Evolutionary conservation across 192 early-diverging fungal genomes (phyloP).

Genomic region (Coemansia aciculifera): DNA sequence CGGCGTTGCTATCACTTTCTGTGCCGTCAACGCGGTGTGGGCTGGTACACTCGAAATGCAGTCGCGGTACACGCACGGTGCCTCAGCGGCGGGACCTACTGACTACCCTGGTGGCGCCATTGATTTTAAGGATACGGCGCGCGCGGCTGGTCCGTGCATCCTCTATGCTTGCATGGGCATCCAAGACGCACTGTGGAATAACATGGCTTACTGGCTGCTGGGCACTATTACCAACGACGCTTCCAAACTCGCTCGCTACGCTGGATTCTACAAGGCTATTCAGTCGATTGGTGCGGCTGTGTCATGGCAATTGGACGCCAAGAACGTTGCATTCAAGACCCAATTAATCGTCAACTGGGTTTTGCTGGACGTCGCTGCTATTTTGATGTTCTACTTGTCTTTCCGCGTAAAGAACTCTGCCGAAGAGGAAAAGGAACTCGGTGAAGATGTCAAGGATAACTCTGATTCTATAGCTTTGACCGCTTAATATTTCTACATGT

Average conservation of each 20-base stretch:
- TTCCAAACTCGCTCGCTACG: constrained; percentile 60
- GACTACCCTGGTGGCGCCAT: constrained; percentile 43
- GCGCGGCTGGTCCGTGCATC: constrained; percentile 61
- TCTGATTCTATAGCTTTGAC: not conserved
- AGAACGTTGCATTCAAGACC: constrained; percentile 73
- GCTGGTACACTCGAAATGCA: constrained; percentile 61
- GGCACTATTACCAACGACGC: constrained; percentile 77
- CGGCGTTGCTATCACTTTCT: constrained; percentile 47
- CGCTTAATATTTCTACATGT: not conserved
- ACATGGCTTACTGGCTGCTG: constrained; percentile 76
- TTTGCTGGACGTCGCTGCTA: constrained; percentile 60
- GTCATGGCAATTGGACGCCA: constrained; percentile 61
- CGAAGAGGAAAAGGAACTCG: not conserved
- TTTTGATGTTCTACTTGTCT: not conserved
- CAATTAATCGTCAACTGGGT: constrained; percentile 66
- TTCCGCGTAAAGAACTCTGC: constrained; percentile 1
- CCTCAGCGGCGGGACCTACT: not conserved
- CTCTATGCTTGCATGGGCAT: constrained; percentile 71
- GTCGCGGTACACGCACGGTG: constrained; percentile 47
- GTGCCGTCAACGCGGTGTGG: constrained; percentile 57
- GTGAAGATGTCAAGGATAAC: not conserved
- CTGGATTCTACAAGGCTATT: constrained; percentile 82
- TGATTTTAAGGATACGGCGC: constrained; percentile 37
- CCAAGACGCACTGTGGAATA: constrained; percentile 74
- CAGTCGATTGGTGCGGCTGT: constrained; percentile 69